These are phyloP conservation scores for Blastobotrys parvus DNA, from an alignment of 805 yeast species.

Conservation along the genomic window DNA sequence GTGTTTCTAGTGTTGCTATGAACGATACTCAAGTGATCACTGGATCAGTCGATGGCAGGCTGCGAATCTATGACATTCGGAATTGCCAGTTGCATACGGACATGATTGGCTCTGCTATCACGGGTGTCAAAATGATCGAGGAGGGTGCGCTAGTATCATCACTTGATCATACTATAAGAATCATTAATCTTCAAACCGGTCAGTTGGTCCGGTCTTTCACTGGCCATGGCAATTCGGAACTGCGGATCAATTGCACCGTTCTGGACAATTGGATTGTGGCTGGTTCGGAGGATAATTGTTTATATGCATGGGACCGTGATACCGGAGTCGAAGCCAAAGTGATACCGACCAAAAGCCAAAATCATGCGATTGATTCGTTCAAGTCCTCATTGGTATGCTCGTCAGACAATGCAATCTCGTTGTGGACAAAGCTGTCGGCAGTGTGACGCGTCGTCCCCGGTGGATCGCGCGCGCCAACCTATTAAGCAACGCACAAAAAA, in stretches of 20 bases:
- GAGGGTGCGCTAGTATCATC: conserved; percentile 19
- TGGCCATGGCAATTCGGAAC: conserved; percentile 22
- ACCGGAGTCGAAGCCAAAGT: conserved; percentile 13
- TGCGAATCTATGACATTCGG: conserved; percentile 27
- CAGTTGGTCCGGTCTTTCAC: conserved; percentile 18
- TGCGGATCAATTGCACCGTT: conserved; percentile 20
- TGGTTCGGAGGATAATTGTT: conserved; percentile 25
- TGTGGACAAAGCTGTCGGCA: too few species aligned
- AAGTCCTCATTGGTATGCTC: conserved; percentile 7
- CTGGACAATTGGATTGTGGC: conserved; percentile 18
- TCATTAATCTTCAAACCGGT: conserved; percentile 22
- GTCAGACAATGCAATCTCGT: conserved; percentile 9
- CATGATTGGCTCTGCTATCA: conserved; percentile 23
- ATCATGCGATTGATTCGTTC: conserved; percentile 1
- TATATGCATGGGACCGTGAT: conserved; percentile 24
- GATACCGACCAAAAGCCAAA: background rate
- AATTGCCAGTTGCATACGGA: conserved; percentile 21
- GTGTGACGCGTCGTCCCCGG: too few species aligned
- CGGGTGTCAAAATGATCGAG: conserved; percentile 14
- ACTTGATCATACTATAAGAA: conserved; percentile 21
- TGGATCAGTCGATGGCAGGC: conserved; percentile 27
- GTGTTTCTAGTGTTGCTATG: conserved; percentile 22
- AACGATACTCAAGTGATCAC: conserved; percentile 17
- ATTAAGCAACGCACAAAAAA: too few species aligned
- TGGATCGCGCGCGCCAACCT: too few species aligned